Conservation (phyloP, 805 yeast genomes). For the Cyberlindnera mycetangii region DNA sequence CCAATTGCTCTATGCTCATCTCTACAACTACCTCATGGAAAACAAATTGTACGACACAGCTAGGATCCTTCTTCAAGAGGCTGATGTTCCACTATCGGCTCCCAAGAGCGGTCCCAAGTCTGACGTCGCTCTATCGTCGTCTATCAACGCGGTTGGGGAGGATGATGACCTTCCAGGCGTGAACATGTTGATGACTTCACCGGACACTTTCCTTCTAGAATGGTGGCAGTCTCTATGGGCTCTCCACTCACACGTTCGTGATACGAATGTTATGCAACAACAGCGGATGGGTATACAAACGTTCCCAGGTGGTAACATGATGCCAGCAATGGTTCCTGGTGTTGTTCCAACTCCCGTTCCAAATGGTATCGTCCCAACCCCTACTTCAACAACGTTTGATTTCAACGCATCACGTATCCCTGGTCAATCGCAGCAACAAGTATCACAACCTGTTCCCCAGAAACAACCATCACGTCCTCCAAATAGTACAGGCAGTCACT, state of each 20-base stretch:
- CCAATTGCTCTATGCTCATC: conserved; percentile 49
- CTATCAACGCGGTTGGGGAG: conserved; percentile 9
- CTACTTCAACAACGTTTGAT: not conserved
- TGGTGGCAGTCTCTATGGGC: conserved; percentile 58
- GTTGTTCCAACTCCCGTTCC: not conserved
- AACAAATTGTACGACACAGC: conserved; percentile 51
- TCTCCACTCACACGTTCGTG: conserved; percentile 43
- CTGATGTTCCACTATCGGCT: conserved; percentile 38
- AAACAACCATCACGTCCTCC: not conserved
- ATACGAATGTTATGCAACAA: conserved; percentile 27
- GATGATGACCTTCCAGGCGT: conserved; percentile 30
- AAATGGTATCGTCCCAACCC: not conserved
- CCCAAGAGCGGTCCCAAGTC: conserved; percentile 8
- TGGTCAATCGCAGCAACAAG: not conserved
- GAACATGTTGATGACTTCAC: conserved; percentile 40
- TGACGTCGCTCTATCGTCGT: not conserved
- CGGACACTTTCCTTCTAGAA: conserved; percentile 48
- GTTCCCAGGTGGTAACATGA: not conserved
- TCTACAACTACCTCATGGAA: conserved; percentile 46
- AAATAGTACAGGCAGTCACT: conserved; percentile 3
- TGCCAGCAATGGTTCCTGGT: not conserved
- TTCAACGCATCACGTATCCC: too few relatives aligned
- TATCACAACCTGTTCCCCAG: not conserved
- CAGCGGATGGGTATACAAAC: not conserved
- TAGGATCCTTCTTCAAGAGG: conserved; percentile 41